Base-by-base conservation (phyloP, 129 eudicot genomes). In the Calendula officinalis region DNA sequence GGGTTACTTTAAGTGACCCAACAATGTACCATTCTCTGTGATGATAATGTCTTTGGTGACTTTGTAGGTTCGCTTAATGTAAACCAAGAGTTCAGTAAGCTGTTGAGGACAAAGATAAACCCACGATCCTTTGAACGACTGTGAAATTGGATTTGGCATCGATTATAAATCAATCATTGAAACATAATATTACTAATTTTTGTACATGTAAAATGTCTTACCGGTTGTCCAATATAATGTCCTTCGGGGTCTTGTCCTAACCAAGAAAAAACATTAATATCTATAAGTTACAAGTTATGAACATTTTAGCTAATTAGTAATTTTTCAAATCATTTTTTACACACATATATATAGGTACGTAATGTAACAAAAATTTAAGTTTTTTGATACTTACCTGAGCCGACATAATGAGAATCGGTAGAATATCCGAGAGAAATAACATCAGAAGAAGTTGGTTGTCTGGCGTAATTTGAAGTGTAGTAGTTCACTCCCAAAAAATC, bases 401-500 rank as follows among this genome's bases (percentile, higher is more conserved):
- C n/a, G 3, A 2, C 9, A 13, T 63, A 46, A 11, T 63, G 69
- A 63, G n/a, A 33, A 14, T 63, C 69, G 0, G 57, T 36, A 0
- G 14, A 3, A 42, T 59, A 69, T 70, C 67, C 75, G 60, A 71
- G 34, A 2, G 74, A 30, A 47, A 39, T 10, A 35, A 16, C 34
- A 39, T 17, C 74, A 11, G 45, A 17, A 14, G 71, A 7, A 6
- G 60, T 63, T 70, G 0, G 82, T 45, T 12, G 27, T 34, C 47
- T 27, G 67, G 51, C 81, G 51, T 66, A 80, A 48, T 42, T 53
- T 14, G 65, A 49, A 14, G 75, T 75, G 41, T 76, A 80, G 58
- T 75, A 80, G 60, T 80, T 80, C 22, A 76, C 35, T 39, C 85
- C 85, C 5, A 80, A 35, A 33, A 80, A 80, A 33, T 80, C 85